A percentile compares a stretch with the other conserved stretches of the same genome.
Conservation (phyloP, 2,329 filamentous ascomycete species). For the Colletotrichum truncatum region DNA sequence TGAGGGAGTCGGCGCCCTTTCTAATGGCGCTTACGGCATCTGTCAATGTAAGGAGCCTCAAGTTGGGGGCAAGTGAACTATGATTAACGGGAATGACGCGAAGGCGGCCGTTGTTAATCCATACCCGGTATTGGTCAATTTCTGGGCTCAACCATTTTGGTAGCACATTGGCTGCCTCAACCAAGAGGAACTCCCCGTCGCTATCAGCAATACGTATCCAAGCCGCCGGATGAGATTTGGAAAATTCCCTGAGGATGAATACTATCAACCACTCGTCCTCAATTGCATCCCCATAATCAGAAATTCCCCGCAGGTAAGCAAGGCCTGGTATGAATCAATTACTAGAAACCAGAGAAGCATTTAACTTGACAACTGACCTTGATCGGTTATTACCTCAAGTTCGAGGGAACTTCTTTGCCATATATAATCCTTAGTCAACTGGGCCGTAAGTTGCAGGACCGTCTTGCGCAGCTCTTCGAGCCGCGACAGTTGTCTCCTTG, state of each 20-base stretch:
- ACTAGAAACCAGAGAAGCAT: not conserved
- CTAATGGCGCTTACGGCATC: conserved; percentile 72
- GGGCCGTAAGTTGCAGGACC: conserved; percentile 68
- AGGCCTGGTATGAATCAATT: conserved; percentile 48
- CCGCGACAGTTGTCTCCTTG: conserved; percentile 66
- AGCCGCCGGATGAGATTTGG: conserved; percentile 73
- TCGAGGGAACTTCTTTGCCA: conserved; percentile 90
- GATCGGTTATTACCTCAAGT: conserved; percentile 69
- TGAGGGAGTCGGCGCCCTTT: conserved; percentile 63
- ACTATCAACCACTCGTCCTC: conserved; percentile 99
- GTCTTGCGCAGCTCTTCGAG: conserved; percentile 79
- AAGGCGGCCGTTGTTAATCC: conserved; percentile 83
- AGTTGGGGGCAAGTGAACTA: conserved; percentile 44
- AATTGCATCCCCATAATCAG: conserved; percentile 92
- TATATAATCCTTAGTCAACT: conserved; percentile 84
- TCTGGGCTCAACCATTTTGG: conserved; percentile 94
- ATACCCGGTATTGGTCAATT: conserved; percentile 86
- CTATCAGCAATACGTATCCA: conserved; percentile 88
- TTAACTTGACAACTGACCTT: conserved; percentile 53
- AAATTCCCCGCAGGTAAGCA: conserved; percentile 76
- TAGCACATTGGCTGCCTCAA: conserved; percentile 89
- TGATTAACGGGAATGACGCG: conserved; percentile 72
- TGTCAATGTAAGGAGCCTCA: conserved; percentile 61
- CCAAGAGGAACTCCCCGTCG: conserved; percentile 94
- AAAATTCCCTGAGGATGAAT: conserved; percentile 85